Evolutionary conservation across 2,329 filamentous ascomycete species (phyloP).

Genomic region (Neopestalotiopsis sp.): DNA sequence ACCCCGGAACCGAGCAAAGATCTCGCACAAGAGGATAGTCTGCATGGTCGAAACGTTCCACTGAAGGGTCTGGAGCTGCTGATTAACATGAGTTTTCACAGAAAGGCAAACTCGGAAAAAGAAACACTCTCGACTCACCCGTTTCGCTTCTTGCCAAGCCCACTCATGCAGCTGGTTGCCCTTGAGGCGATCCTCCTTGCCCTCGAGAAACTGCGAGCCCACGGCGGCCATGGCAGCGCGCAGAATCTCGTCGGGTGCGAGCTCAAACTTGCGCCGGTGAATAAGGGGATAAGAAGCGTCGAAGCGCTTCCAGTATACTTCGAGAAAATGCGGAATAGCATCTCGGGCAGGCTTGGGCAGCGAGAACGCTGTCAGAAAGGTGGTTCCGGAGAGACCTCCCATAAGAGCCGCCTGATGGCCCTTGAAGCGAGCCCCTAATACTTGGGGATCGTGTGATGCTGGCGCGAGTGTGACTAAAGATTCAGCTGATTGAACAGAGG

Average conservation of each 20-base stretch:
- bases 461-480: conserved; percentile 53
- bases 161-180: conserved; percentile 58
- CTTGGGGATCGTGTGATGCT: conserved; percentile 44
- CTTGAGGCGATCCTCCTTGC: conserved; percentile 54
- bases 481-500: conserved; percentile 52
- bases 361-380: conserved; percentile 43
- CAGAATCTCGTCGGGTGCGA: conserved; percentile 49
- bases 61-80: conserved; percentile 45
- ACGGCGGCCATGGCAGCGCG: conserved; percentile 63
- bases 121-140: conserved; percentile 45
- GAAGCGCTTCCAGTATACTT: conserved; percentile 59
- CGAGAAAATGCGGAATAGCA: conserved; percentile 55
- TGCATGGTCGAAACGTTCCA: conserved; percentile 60
- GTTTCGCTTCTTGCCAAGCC: conserved; percentile 54
- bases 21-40: conserved; percentile 59
- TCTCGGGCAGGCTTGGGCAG: conserved; percentile 44
- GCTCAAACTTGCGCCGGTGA: conserved; percentile 52
- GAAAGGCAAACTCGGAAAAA: background rate
- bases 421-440: conserved; percentile 47
- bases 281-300: conserved; percentile 56
- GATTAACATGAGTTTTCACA: conserved; percentile 17
- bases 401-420: conserved; percentile 39
- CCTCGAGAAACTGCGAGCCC: conserved; percentile 55
- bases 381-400: conserved; percentile 40
- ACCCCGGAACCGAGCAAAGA: conserved; percentile 61